Evolutionary conservation across 106 monocot genomes (phyloP), one percentile per base, ranked within the genome.

Genomic region (Vanilla planifolia): DNA sequence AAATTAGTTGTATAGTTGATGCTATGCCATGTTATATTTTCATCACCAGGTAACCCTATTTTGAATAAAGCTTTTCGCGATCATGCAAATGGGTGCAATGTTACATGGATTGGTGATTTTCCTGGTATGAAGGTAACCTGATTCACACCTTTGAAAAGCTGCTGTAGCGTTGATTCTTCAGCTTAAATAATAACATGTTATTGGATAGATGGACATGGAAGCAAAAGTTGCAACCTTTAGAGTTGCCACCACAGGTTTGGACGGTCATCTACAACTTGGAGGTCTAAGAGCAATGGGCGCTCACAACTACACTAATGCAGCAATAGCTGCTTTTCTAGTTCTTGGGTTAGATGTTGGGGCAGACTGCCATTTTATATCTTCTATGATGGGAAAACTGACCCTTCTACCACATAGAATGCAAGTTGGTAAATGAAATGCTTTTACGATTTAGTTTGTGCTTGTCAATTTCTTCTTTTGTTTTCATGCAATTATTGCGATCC

Each of bases 401-500:
- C 46, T 65, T 16, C 61, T 76, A 34, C 76, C 81, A 44, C 81
- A 81, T 59, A 63, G 81, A 14, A 75, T 76, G 55, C 81, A 76
- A 74, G 55, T 81, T 60, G 81, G 81, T 81, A 36, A 65, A 59
- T 57, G n/a, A n/a, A n/a, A n/a, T n/a, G n/a, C n/a, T n/a, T n/a
- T n/a, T n/a, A n/a, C n/a, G n/a, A n/a, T n/a, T n/a, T n/a, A n/a
- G n/a, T n/a, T n/a, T n/a, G n/a, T n/a, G n/a, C n/a, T n/a, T n/a
- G n/a, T n/a, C n/a, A n/a, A n/a, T n/a, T n/a, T n/a, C n/a, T n/a
- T n/a, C n/a, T n/a, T n/a, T n/a, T n/a, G n/a, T n/a, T n/a, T n/a
- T n/a, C n/a, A n/a, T n/a, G n/a, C n/a, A n/a, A n/a, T n/a, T n/a
- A n/a, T n/a, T n/a, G n/a, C n/a, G n/a, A n/a, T n/a, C n/a, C n/a